Base-by-base conservation (phyloP, 2,329 filamentous ascomycete genomes). In the Myotisia sp. region DNA sequence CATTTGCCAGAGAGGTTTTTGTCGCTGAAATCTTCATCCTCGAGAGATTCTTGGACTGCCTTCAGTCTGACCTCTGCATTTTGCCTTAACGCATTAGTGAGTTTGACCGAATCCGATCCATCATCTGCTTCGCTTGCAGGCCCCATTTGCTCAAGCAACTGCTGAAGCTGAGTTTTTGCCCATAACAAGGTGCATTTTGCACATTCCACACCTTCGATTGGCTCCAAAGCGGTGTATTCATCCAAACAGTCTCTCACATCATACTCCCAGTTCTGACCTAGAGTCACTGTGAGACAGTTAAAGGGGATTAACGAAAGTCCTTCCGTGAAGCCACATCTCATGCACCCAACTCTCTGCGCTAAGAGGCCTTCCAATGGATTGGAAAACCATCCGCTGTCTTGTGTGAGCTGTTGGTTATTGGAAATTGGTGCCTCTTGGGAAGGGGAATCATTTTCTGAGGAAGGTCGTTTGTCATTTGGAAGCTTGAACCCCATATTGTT, bases 291-390 rank as follows among this genome's bases (percentile, higher is more conserved):
- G 29, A 95, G 63, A 49, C 85, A 94, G 51, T 90, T 94, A 65
- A 95, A 95, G 0, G 85, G 84, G 13, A 84, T 92, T 60, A 95
- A 73, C 1, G 81, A 85, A 9, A 94, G 66, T 1, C 86, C 86
- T 47, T 93, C 85, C 0, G 83, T 85, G 57, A 81, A 79, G 5
- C 84, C 83, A 52, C 90, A 98, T 29, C 68, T 67, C 36, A 81
- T 77, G 54, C 90, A 98, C 0, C 82, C 81, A 1, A 95, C 85
- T 24, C 85, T 71, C 56, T 95, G 87, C 1, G 86, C 87, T 6
- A 85, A 67, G 13, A 92, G 62, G 0, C 90, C 90, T 53, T 95
- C 85, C 2, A 95, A 63, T 0, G 90, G 90, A 45, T 90, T 93
- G 29, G 69, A 68, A 4, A 70, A 55, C 45, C 42, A 20, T 39